Evolutionary conservation across 139 green algal genomes (phyloP).

Genomic region (Closterium sp.): DNA sequence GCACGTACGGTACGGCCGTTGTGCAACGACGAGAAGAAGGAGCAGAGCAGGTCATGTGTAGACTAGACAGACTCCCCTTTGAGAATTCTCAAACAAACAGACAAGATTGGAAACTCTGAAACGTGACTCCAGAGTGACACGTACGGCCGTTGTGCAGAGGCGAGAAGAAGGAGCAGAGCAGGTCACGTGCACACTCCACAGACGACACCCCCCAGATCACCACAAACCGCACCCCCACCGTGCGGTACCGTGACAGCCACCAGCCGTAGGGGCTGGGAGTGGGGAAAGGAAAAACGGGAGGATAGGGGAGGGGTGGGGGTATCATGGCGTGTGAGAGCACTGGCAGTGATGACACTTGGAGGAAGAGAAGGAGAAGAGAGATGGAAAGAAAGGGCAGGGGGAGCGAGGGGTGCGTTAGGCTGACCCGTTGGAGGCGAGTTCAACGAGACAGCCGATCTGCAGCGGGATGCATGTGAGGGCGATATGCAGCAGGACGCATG

Average conservation of each 20-base stretch:
- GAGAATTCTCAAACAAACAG: too few relatives aligned
- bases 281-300: not conserved
- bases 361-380: too few relatives aligned
- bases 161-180: not conserved
- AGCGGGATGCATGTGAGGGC: constrained; percentile 10
- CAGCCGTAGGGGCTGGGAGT: not conserved
- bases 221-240: not conserved
- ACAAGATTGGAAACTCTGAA: too few relatives aligned
- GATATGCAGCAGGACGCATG: too few relatives aligned
- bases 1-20: not conserved
- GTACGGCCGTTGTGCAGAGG: not conserved
- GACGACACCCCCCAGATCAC: not conserved
- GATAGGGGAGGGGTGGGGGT: not conserved
- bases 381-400: too few relatives aligned
- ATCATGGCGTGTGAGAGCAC: not conserved
- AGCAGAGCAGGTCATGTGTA: too few relatives aligned
- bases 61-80: too few relatives aligned
- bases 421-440: not conserved
- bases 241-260: not conserved
- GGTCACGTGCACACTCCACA: not conserved
- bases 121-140: too few relatives aligned
- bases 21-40: too few relatives aligned
- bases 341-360: too few relatives aligned
- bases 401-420: too few relatives aligned
- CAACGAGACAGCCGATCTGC: constrained; percentile 27